Conservation (phyloP, 352 stramenopile species). For the Phytophthora pistaciae region DNA sequence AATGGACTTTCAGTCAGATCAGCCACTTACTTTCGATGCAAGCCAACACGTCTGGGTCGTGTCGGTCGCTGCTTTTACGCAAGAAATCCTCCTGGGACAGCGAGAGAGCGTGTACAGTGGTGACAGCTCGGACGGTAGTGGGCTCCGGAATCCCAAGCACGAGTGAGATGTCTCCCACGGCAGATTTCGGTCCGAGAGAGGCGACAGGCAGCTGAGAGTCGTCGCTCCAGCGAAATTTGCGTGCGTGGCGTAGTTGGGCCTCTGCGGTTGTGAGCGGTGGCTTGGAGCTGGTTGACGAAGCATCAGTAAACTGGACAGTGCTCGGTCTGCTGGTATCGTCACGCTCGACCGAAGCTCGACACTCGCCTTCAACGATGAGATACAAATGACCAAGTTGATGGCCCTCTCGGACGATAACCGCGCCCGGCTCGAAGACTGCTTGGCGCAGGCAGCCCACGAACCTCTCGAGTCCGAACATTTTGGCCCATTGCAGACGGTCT, state of each 20-base stretch:
- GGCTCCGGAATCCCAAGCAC: conserved; percentile 43
- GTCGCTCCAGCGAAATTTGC: conserved; percentile 36
- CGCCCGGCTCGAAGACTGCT: conserved; percentile 42
- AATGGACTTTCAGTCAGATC: not conserved
- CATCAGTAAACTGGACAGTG: conserved; percentile 4
- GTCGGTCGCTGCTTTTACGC: conserved; percentile 50
- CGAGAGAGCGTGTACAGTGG: conserved; percentile 43
- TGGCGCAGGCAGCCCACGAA: conserved; percentile 49
- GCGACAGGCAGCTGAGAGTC: conserved; percentile 40
- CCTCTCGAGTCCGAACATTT: conserved; percentile 42
- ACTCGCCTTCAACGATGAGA: conserved; percentile 52
- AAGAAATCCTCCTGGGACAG: conserved; percentile 47
- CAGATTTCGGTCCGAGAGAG: conserved; percentile 47
- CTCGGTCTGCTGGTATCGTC: conserved; percentile 12
- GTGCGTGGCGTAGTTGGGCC: conserved; percentile 34
- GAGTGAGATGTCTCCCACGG: conserved; percentile 51
- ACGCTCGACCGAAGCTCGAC: conserved; percentile 39
- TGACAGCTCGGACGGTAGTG: conserved; percentile 44
- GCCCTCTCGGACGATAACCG: conserved; percentile 38
- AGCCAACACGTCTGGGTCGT: conserved; percentile 35
- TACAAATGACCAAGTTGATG: conserved; percentile 38
- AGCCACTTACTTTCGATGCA: conserved; percentile 34
- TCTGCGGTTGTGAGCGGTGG: conserved; percentile 28
- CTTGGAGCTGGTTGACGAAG: conserved; percentile 9
- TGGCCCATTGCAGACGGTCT: conserved; percentile 45